Percentiles rank a stretch among this genome's conserved stretches.
Evolutionary conservation across 2,329 filamentous ascomycete genomes (phyloP).

Genomic region (Aspergillus brunneoviolaceus): DNA sequence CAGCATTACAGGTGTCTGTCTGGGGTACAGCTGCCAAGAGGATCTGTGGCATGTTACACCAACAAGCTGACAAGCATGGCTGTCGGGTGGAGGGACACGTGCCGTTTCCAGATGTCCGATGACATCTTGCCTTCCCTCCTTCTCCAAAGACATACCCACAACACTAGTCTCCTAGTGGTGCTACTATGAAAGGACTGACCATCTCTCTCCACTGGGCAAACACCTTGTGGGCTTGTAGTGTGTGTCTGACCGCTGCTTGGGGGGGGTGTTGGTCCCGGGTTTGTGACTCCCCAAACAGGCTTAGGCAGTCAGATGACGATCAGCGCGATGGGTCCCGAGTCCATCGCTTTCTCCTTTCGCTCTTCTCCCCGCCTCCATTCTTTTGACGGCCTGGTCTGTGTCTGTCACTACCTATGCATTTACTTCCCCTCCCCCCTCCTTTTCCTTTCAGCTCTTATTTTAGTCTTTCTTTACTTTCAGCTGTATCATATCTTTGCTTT

Average conservation of each 20-base stretch:
- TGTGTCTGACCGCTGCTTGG: not conserved
- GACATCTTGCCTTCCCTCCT: no score
- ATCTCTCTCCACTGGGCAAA: no score
- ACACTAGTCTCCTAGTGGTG: no score
- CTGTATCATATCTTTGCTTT: not conserved
- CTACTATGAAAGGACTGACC: no score
- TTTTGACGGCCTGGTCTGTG: not conserved
- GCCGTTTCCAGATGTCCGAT: no score
- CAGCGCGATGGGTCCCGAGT: not conserved
- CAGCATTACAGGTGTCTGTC: no score
- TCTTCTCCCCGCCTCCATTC: not conserved
- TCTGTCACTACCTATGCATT: not conserved
- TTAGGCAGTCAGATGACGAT: not conserved
- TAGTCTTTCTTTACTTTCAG: not conserved
- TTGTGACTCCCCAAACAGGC: not conserved
- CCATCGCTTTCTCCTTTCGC: not conserved
- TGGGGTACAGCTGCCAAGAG: no score
- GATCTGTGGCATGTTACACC: no score
- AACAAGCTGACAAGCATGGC: no score
- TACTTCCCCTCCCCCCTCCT: not conserved
- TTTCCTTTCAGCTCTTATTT: not conserved
- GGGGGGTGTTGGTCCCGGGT: not conserved
- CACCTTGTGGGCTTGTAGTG: no score
- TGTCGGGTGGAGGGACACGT: no score
- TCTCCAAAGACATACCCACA: no score